Evolutionary conservation across 371 early-diverging fungal genomes (phyloP).

Genomic region (Synchytrium microbalum): DNA sequence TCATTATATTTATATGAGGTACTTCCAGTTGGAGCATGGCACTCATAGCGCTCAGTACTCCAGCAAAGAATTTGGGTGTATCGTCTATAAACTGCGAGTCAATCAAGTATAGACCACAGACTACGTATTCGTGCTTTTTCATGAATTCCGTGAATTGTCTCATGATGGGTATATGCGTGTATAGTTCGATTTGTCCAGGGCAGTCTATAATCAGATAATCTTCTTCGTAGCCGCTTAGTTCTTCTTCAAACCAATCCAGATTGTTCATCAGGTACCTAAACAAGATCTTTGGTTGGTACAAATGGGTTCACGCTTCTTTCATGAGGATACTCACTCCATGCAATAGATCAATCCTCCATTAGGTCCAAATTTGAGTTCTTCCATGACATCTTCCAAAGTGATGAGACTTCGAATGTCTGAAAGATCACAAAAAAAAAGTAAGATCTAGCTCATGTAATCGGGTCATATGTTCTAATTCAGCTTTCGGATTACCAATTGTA

Average conservation of each 20-base stretch:
- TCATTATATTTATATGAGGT: constrained; percentile 94
- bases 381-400: constrained; percentile 96
- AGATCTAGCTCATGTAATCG: too few relatives aligned
- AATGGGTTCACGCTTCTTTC: not conserved
- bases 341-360: constrained; percentile 98
- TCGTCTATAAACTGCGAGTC: constrained; percentile 94
- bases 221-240: constrained; percentile 79
- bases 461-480: not conserved
- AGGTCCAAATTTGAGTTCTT: constrained; percentile 94
- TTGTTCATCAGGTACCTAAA: constrained; percentile 75
- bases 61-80: constrained; percentile 89
- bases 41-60: constrained; percentile 72
- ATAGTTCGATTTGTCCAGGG: constrained; percentile 98
- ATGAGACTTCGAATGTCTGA: constrained; percentile 92
- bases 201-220: constrained; percentile 97
- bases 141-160: constrained; percentile 66
- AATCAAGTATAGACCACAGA: constrained; percentile 86
- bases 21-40: constrained; percentile 95
- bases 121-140: constrained; percentile 35
- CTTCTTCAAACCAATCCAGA: constrained; percentile 93
- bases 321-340: constrained; percentile 57
- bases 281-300: not conserved
- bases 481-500: constrained; percentile 19
- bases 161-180: constrained; percentile 97
- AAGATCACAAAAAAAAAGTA: not conserved